phyloP scores from a whole-genome alignment of 495 filamentous ascomycete species.

The Tuber melanosporum region DNA sequence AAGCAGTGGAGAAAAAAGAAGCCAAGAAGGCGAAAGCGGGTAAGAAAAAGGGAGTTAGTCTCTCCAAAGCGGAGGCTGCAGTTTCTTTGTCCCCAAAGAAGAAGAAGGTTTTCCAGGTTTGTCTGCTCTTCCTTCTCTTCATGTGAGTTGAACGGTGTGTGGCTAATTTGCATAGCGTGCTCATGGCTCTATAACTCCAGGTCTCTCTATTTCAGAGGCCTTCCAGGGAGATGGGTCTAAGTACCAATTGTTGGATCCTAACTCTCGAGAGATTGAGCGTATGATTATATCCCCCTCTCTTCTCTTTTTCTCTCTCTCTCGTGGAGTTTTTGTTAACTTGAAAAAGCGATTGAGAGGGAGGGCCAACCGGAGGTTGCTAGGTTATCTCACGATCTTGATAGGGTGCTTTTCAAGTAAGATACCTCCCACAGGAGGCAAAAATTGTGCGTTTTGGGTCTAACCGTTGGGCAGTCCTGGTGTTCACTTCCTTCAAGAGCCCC shows the following conservation, averaged over 20 bases:
- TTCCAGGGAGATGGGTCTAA: not conserved
- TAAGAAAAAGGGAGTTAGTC: not conserved
- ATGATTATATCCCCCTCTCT: not conserved
- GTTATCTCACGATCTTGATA: conserved; percentile 72
- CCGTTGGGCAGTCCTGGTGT: conserved; percentile 61
- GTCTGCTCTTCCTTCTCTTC: not conserved
- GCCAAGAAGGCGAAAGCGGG: not conserved
- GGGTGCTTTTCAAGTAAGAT: conserved; percentile 80
- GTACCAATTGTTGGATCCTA: conserved; percentile 10
- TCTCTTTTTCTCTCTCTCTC: not conserved
- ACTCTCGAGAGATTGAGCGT: conserved; percentile 10
- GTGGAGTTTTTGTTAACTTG: not conserved
- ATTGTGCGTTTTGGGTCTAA: conserved; percentile 19
- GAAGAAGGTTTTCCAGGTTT: not conserved
- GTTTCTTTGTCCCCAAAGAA: not conserved
- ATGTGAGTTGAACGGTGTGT: not conserved
- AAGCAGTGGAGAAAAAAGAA: not conserved
- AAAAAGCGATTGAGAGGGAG: conserved; percentile 27
- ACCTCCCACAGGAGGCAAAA: not conserved
- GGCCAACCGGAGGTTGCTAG: conserved; percentile 58
- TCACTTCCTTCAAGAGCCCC: conserved; percentile 81
- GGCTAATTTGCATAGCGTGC: not conserved
- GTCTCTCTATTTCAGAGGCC: not conserved
- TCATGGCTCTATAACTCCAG: not conserved
- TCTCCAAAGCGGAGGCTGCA: not conserved